A percentile compares a stretch with the other conserved stretches of the same genome.
phyloP scores from a whole-genome alignment of 768 basidiomycete genomes.

The Pleurotus citrinopileatus region DNA sequence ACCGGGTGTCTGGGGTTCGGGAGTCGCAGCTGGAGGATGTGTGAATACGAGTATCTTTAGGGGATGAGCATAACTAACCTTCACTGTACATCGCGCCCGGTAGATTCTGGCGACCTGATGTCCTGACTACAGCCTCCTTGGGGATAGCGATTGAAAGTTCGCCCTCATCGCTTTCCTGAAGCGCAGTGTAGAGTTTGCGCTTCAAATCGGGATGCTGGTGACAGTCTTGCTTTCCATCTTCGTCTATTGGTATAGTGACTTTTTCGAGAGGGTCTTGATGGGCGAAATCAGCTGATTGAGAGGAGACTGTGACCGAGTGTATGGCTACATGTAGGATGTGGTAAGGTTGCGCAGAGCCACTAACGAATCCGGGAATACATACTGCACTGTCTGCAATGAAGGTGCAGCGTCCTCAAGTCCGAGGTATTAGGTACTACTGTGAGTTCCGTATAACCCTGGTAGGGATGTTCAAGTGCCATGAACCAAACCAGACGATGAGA shows the following conservation, averaged over 20 bases:
- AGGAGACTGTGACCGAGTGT: constrained; percentile 69
- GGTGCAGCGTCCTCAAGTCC: constrained; percentile 78
- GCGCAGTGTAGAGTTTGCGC: constrained; percentile 85
- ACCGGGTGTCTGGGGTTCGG: constrained; percentile 76
- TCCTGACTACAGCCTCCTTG: constrained; percentile 63
- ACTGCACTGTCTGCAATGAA: constrained; percentile 90
- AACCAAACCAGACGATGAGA: constrained; percentile 13
- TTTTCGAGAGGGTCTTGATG: constrained; percentile 74
- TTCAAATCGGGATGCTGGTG: constrained; percentile 93
- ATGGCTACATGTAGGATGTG: constrained; percentile 48
- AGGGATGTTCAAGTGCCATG: too few relatives aligned
- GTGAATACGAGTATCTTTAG: constrained; percentile 1
- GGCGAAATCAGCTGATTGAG: constrained; percentile 72
- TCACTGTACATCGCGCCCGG: constrained; percentile 50
- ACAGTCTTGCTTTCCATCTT: constrained; percentile 65
- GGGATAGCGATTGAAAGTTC: constrained; percentile 91
- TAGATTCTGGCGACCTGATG: constrained; percentile 43
- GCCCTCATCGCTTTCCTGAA: constrained; percentile 91
- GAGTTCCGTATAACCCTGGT: constrained; percentile 90
- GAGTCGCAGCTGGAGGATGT: constrained; percentile 58
- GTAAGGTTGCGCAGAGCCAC: constrained; percentile 15
- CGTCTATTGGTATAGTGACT: constrained; percentile 41
- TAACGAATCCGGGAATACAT: constrained; percentile 27
- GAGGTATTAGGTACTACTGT: constrained; percentile 79
- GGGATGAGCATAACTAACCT: constrained; percentile 35